Conservation (phyloP, 2,329 filamentous ascomycete genomes). For the Nigrospora oryzae region DNA sequence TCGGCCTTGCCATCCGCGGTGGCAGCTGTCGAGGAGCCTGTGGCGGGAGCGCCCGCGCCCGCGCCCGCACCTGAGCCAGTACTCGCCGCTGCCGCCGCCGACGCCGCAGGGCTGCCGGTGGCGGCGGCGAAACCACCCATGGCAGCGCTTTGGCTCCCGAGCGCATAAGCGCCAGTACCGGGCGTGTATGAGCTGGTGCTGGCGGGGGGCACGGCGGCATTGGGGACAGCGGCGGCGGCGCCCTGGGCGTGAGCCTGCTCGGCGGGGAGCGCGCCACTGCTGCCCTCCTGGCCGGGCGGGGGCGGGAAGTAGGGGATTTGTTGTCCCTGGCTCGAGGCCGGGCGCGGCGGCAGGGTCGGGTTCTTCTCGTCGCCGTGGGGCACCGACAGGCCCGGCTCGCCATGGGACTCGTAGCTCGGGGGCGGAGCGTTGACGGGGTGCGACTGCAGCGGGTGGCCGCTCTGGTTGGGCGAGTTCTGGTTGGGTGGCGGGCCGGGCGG, state of each 20-base stretch:
- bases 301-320: conserved; percentile 4
- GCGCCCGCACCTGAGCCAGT: not conserved
- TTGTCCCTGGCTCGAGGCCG: conserved; percentile 2
- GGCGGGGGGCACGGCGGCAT: not conserved
- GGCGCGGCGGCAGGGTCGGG: conserved; percentile 2
- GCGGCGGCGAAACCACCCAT: no score
- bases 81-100: not conserved
- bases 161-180: no score
- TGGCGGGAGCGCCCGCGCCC: not conserved
- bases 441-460: conserved; percentile 5
- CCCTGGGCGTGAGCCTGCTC: not conserved
- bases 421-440: conserved; percentile 1
- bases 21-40: conserved; percentile 7
- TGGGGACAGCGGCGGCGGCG: no score
- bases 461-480: conserved; percentile 1
- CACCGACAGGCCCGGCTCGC: conserved; percentile 1
- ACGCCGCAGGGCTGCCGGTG: not conserved
- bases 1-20: conserved; percentile 9
- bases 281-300: not conserved
- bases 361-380: conserved; percentile 3
- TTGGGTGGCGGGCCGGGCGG: conserved; percentile 3
- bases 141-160: no score
- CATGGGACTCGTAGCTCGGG: not conserved
- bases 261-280: not conserved
- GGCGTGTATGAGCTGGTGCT: not conserved